Percentiles rank a stretch among this genome's conserved stretches.
Evolutionary conservation across 768 basidiomycete genomes (phyloP).

Genomic region (Suillus plorans): DNA sequence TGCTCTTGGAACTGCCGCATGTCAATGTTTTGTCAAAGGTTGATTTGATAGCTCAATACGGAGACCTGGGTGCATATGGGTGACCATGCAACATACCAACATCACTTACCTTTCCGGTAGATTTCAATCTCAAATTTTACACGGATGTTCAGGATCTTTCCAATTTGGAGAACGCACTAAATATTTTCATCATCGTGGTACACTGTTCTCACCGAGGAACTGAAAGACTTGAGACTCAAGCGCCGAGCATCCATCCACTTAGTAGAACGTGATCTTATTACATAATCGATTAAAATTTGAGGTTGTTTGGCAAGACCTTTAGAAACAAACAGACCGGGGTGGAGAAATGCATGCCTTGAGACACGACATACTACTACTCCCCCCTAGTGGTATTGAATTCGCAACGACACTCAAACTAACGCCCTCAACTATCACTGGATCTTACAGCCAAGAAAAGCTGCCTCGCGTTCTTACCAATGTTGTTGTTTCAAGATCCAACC

Average conservation of each 20-base stretch:
- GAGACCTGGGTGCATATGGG: conserved; percentile 75
- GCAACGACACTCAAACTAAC: conserved; percentile 71
- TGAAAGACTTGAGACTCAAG: no score
- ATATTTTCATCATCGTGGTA: conserved; percentile 67
- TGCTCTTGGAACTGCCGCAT: conserved; percentile 97
- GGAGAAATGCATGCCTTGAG: conserved; percentile 66
- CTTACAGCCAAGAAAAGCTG: conserved; percentile 18
- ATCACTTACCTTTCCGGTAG: conserved; percentile 37
- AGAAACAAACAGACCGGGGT: neutral
- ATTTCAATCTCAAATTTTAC: conserved; percentile 97
- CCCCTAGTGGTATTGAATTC: conserved; percentile 83
- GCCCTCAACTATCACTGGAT: conserved; percentile 47
- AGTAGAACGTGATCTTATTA: no score
- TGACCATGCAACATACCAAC: neutral
- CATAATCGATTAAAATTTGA: no score
- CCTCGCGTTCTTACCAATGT: conserved; percentile 58
- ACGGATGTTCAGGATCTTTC: conserved; percentile 97
- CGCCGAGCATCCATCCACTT: no score
- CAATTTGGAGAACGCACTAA: conserved; percentile 77
- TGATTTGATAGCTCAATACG: conserved; percentile 87
- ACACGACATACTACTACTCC: conserved; percentile 63
- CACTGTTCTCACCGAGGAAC: conserved; percentile 59
- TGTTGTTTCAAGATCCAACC: conserved; percentile 81
- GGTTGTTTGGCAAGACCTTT: no score
- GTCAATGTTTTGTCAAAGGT: conserved; percentile 96